Evolutionary conservation across 2,329 filamentous ascomycete genomes (phyloP).

Genomic region (Raffaelea ambrosiae): DNA sequence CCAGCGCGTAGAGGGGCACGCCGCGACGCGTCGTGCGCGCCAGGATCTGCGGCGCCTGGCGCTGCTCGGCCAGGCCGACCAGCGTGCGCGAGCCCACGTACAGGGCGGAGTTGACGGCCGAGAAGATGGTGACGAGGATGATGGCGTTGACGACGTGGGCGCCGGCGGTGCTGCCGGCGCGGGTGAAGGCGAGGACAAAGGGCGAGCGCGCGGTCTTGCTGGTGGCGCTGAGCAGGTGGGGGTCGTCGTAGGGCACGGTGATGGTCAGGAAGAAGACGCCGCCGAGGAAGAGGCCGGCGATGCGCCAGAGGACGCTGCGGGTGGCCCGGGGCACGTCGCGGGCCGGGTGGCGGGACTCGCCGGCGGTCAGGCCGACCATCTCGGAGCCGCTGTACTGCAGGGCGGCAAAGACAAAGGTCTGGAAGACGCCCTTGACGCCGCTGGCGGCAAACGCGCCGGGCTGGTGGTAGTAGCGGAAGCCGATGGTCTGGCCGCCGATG

Average conservation of each 20-base stretch:
- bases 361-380: constrained; percentile 42
- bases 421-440: constrained; percentile 51
- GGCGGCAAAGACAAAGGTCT: constrained; percentile 50
- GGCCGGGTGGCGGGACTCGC: constrained; percentile 49
- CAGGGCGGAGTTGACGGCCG: constrained; percentile 52
- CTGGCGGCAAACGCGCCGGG: constrained; percentile 48
- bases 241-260: constrained; percentile 50
- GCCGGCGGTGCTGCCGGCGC: constrained; percentile 37
- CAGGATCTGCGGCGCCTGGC: constrained; percentile 43
- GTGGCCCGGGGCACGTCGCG: constrained; percentile 52
- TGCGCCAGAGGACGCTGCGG: constrained; percentile 57
- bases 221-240: constrained; percentile 33
- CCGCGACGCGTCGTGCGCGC: constrained; percentile 44
- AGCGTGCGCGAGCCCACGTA: constrained; percentile 53
- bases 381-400: constrained; percentile 57
- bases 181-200: constrained; percentile 46
- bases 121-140: constrained; percentile 50
- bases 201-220: constrained; percentile 45
- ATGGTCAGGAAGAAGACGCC: constrained; percentile 61
- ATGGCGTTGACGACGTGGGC: constrained; percentile 41
- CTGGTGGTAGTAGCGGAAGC: constrained; percentile 29
- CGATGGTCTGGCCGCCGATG: constrained; percentile 28
- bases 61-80: constrained; percentile 48
- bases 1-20: constrained; percentile 56
- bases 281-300: constrained; percentile 22